Conservation (phyloP, 352 stramenopile species). For the Phytophthora sojae region DNA sequence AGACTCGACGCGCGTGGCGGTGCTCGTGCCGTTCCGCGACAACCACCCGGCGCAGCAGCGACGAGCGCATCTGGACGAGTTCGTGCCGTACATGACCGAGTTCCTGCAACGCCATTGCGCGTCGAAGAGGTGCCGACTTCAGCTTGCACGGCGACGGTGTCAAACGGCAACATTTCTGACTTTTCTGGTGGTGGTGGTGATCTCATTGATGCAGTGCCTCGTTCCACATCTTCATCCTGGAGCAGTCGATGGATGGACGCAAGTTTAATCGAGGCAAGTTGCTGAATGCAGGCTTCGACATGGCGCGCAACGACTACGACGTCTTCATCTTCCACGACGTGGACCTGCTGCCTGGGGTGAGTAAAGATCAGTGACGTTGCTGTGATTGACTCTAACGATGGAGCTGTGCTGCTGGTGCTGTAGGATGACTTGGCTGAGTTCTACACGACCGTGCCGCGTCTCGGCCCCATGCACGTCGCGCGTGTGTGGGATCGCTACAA, state of each 20-base stretch:
- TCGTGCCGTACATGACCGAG: slow-evolving; percentile 93
- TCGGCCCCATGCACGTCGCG: slow-evolving; percentile 93
- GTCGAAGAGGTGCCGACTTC: slow-evolving; percentile 15
- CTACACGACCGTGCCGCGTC: slow-evolving; percentile 75
- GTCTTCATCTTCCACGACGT: slow-evolving; percentile 97
- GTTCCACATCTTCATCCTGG: slow-evolving; percentile 95
- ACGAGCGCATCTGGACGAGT: slow-evolving; percentile 86
- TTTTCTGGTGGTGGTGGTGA: slow-evolving; percentile 1
- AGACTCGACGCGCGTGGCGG: slow-evolving; percentile 52
- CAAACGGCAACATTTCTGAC: not conserved
- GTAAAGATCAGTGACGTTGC: not conserved
- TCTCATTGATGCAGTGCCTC: slow-evolving; percentile 26
- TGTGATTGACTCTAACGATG: slow-evolving; percentile 1
- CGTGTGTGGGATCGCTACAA: slow-evolving; percentile 95
- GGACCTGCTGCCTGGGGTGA: slow-evolving; percentile 90
- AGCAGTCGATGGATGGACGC: slow-evolving; percentile 92
- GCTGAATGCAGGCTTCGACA: slow-evolving; percentile 96
- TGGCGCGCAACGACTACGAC: slow-evolving; percentile 82
- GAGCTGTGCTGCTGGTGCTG: not conserved
- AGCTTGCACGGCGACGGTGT: not conserved
- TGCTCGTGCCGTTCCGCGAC: slow-evolving; percentile 96
- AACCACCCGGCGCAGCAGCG: slow-evolving; percentile 90
- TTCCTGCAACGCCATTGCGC: slow-evolving; percentile 69
- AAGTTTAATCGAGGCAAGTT: slow-evolving; percentile 99
- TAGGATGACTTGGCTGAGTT: slow-evolving; percentile 71